phyloP scores from a whole-genome alignment of 148 eudicot species.

The Rhododendron kiyosumense region DNA sequence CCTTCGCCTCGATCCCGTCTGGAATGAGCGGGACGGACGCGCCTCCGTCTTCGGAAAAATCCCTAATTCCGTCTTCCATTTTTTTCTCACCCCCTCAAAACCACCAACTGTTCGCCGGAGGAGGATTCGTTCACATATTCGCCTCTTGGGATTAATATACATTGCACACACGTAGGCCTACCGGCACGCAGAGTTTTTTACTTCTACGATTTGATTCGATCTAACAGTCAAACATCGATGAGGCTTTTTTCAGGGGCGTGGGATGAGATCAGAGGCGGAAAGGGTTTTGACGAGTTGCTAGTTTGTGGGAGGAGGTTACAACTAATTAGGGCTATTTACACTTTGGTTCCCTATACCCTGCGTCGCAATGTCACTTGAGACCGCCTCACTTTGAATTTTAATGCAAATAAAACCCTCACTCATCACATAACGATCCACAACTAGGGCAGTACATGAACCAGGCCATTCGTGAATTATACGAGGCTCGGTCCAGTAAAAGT shows the following conservation, averaged over 20 bases:
- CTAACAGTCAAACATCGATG: not conserved
- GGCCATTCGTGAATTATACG: too few species aligned
- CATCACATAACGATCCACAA: too few species aligned
- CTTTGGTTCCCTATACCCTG: not conserved
- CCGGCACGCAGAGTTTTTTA: not conserved
- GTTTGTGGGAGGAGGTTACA: not conserved
- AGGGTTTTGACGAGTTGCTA: not conserved
- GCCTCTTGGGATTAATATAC: not conserved
- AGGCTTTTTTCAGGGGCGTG: not conserved
- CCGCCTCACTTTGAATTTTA: not conserved
- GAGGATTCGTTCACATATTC: not conserved
- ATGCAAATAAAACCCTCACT: not conserved
- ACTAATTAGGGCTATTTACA: not conserved
- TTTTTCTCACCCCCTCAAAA: not conserved
- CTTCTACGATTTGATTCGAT: not conserved
- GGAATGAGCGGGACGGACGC: slow-evolving; percentile 11
- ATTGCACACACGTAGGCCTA: not conserved
- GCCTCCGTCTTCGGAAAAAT: not conserved
- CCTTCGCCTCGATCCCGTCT: not conserved
- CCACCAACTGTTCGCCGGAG: not conserved
- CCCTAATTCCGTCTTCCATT: slow-evolving; percentile 7
- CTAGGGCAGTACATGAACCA: too few species aligned
- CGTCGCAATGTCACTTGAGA: not conserved
- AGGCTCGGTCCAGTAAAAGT: too few species aligned
- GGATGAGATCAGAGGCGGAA: not conserved